Conservation (phyloP, 1,139 yeast genomes). For the Kluyveromyces sp. region DNA sequence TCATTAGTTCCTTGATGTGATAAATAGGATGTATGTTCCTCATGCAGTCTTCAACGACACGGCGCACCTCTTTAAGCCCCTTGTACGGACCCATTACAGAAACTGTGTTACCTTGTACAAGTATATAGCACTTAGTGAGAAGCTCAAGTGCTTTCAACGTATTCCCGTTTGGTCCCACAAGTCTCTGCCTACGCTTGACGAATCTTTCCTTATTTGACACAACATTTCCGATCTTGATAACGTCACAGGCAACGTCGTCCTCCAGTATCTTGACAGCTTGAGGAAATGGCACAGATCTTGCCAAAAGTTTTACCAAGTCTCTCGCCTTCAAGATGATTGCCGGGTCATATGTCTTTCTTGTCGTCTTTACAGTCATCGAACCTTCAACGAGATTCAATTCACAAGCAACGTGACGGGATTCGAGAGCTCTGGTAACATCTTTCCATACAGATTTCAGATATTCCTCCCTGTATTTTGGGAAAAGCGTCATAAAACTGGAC, state of each 20-base stretch:
- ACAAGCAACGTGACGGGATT: conserved; percentile 67
- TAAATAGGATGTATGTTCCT: conserved; percentile 92
- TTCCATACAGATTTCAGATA: conserved; percentile 89
- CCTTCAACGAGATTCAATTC: conserved; percentile 91
- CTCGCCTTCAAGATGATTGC: conserved; percentile 90
- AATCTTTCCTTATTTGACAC: conserved; percentile 90
- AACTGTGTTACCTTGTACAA: conserved; percentile 97
- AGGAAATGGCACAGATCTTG: conserved; percentile 95
- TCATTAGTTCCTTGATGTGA: conserved; percentile 95
- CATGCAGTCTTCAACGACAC: conserved; percentile 98
- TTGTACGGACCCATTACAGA: conserved; percentile 95
- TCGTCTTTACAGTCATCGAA: conserved; percentile 92
- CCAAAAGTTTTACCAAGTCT: conserved; percentile 85
- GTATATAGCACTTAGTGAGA: conserved; percentile 83
- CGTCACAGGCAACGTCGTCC: conserved; percentile 93
- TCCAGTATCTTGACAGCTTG: conserved; percentile 89
- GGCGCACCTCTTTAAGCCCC: conserved; percentile 85
- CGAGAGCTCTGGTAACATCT: conserved; percentile 78
- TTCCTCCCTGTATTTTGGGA: conserved; percentile 93
- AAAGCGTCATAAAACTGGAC: conserved; percentile 86
- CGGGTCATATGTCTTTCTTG: conserved; percentile 93
- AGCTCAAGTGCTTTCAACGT: conserved; percentile 92
- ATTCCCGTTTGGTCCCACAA: conserved; percentile 96
- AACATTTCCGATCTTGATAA: conserved; percentile 85
- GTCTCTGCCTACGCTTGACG: conserved; percentile 89